A percentile compares a stretch with the other conserved stretches of the same genome.
phyloP scores from a whole-genome alignment of 208 protist genomes.

The Leishmania aethiopica region DNA sequence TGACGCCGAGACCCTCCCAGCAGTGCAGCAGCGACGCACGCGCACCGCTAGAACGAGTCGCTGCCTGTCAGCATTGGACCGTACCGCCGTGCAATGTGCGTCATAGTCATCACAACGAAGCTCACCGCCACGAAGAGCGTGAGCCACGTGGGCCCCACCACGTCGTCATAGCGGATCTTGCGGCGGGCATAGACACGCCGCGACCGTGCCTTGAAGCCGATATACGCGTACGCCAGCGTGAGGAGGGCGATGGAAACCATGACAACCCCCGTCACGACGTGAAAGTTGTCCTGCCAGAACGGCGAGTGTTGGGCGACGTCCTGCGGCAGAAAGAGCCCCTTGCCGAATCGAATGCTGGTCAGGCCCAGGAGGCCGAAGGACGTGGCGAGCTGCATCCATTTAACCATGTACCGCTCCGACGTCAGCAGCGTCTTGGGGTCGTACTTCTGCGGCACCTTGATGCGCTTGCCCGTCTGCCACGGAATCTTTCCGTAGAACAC shows the following conservation, averaged over 20 bases:
- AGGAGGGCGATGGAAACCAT: slow-evolving; percentile 59
- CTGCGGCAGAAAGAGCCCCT: slow-evolving; percentile 64
- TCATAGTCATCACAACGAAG: slow-evolving; percentile 49
- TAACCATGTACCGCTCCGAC: slow-evolving; percentile 90
- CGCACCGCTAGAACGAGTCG: slow-evolving; percentile 54
- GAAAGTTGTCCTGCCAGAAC: slow-evolving; percentile 73
- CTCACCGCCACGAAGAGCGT: slow-evolving; percentile 61
- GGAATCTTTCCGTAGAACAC: slow-evolving; percentile 80
- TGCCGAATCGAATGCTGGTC: slow-evolving; percentile 73
- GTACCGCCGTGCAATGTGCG: slow-evolving; percentile 73
- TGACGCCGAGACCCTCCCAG: not conserved
- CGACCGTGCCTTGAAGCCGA: slow-evolving; percentile 72
- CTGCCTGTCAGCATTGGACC: slow-evolving; percentile 84
- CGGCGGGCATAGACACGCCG: slow-evolving; percentile 81
- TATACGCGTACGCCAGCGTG: slow-evolving; percentile 75
- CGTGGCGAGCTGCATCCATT: slow-evolving; percentile 78
- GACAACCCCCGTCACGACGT: slow-evolving; percentile 59
- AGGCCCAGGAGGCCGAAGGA: slow-evolving; percentile 79
- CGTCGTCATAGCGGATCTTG: slow-evolving; percentile 88
- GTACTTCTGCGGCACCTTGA: slow-evolving; percentile 91
- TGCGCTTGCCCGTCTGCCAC: slow-evolving; percentile 90
- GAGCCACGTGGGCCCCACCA: slow-evolving; percentile 59
- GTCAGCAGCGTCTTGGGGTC: slow-evolving; percentile 90
- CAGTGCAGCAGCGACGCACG: not conserved
- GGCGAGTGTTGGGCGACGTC: slow-evolving; percentile 43